A percentile compares a stretch with the other conserved stretches of the same genome.
Conservation (phyloP, 805 yeast species). For the Yarrowia sp. region DNA sequence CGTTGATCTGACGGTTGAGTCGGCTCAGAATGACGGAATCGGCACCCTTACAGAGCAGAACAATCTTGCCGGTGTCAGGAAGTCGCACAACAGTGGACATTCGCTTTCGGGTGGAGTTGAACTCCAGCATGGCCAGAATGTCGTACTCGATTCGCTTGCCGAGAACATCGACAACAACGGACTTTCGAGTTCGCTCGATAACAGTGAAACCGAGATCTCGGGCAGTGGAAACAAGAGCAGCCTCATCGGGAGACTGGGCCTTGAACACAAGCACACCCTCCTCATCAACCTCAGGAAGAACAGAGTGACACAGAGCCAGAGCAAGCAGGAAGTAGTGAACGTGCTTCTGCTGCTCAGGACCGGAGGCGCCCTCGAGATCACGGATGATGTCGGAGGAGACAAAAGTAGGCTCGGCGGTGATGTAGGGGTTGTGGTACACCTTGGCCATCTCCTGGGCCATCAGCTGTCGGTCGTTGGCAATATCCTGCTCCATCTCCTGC, state of each 20-base stretch:
- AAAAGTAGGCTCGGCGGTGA: slow-evolving; percentile 51
- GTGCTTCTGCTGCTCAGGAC: slow-evolving; percentile 47
- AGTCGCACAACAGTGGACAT: slow-evolving; percentile 67
- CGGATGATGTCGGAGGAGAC: slow-evolving; percentile 57
- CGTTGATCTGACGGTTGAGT: slow-evolving; percentile 43
- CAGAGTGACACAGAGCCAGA: slow-evolving; percentile 75
- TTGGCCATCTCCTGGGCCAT: slow-evolving; percentile 57
- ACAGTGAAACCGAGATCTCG: slow-evolving; percentile 72
- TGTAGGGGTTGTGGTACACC: slow-evolving; percentile 44
- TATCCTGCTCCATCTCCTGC: slow-evolving; percentile 46
- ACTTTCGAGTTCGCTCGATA: slow-evolving; percentile 53
- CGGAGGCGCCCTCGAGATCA: slow-evolving; percentile 45
- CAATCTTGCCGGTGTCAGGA: slow-evolving; percentile 41
- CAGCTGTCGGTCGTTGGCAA: slow-evolving; percentile 46
- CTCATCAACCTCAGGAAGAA: slow-evolving; percentile 56
- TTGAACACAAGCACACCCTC: slow-evolving; percentile 49
- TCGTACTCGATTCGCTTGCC: slow-evolving; percentile 51
- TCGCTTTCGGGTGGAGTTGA: slow-evolving; percentile 72
- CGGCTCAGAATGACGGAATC: slow-evolving; percentile 68
- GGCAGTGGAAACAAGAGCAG: slow-evolving; percentile 76
- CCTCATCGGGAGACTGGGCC: slow-evolving; percentile 85
- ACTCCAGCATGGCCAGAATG: slow-evolving; percentile 60
- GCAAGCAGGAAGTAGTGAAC: slow-evolving; percentile 65
- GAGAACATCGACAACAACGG: slow-evolving; percentile 47
- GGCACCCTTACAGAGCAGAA: slow-evolving; percentile 70